Conservation (phyloP, 1,284 basidiomycete species). For the Cryptococcus sp. region DNA sequence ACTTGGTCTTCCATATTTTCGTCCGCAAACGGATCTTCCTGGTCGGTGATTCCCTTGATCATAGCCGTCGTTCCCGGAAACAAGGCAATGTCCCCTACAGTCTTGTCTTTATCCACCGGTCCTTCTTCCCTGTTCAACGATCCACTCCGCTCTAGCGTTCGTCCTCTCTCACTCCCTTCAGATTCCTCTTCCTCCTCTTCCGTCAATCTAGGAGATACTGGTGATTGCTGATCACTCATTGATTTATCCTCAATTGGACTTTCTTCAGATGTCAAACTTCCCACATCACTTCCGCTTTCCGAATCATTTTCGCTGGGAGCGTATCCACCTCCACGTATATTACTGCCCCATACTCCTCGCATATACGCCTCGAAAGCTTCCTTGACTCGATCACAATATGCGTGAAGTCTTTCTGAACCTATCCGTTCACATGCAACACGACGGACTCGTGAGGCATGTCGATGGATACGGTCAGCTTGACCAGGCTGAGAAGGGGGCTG, state of each 20-base stretch:
- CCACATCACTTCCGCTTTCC: too few relatives aligned
- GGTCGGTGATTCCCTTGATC: background rate
- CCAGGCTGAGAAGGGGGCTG: slow-evolving; percentile 9
- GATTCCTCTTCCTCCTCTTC: background rate
- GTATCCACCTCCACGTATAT: background rate
- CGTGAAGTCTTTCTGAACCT: slow-evolving; percentile 39
- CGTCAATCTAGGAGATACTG: too few relatives aligned
- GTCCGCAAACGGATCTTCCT: background rate
- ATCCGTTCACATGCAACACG: slow-evolving; percentile 42
- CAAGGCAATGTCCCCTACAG: background rate
- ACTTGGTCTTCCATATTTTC: slow-evolving; percentile 3
- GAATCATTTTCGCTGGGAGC: background rate
- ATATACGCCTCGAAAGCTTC: slow-evolving; percentile 44
- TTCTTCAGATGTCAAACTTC: too few relatives aligned
- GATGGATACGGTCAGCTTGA: slow-evolving; percentile 29
- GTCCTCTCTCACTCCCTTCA: background rate
- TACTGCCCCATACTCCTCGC: slow-evolving; percentile 16
- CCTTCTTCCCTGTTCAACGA: background rate
- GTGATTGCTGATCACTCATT: too few relatives aligned
- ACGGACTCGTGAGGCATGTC: slow-evolving; percentile 36
- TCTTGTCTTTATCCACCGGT: background rate
- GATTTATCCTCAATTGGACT: too few relatives aligned
- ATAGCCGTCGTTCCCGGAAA: background rate
- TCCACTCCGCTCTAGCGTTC: background rate
- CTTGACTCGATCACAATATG: slow-evolving; percentile 41